These are phyloP conservation scores for Backusella tuberculispora DNA, from an alignment of 192 early-diverging fungal species.

Conservation along the genomic window DNA sequence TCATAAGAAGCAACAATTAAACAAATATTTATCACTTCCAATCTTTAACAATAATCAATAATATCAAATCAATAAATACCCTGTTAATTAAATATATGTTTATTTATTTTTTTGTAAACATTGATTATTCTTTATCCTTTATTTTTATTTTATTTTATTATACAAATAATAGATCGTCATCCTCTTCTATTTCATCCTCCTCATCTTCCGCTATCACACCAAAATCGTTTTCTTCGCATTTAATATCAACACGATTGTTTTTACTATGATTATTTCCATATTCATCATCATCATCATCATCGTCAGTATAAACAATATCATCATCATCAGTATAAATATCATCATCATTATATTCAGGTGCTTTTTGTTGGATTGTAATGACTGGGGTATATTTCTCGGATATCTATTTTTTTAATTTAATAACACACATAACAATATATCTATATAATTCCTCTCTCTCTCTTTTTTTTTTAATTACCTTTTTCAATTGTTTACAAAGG, in stretches of 20 bases:
- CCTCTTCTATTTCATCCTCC: neutral
- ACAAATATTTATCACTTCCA: constrained; percentile 22
- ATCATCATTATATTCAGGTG: neutral
- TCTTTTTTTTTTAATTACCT: neutral
- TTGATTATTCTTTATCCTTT: neutral
- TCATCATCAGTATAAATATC: neutral
- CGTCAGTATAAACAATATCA: neutral
- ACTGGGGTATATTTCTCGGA: constrained; percentile 1
- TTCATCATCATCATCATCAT: constrained; percentile 2
- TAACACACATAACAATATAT: no score
- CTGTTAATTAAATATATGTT: neutral
- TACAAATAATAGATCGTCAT: constrained; percentile 2
- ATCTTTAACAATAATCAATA: constrained; percentile 6
- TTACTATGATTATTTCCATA: neutral
- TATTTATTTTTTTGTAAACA: neutral
- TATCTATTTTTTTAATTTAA: neutral
- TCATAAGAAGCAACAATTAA: constrained; percentile 26
- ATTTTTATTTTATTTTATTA: neutral
- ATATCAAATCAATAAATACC: neutral
- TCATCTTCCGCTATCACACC: neutral
- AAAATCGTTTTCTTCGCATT: neutral
- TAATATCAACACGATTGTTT: neutral
- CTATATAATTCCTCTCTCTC: neutral
- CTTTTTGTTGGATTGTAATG: neutral
- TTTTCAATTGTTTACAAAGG: constrained; percentile 53